Base-by-base conservation (phyloP, 257 asterid genomes). In the Rauvolfia tetraphylla region DNA sequence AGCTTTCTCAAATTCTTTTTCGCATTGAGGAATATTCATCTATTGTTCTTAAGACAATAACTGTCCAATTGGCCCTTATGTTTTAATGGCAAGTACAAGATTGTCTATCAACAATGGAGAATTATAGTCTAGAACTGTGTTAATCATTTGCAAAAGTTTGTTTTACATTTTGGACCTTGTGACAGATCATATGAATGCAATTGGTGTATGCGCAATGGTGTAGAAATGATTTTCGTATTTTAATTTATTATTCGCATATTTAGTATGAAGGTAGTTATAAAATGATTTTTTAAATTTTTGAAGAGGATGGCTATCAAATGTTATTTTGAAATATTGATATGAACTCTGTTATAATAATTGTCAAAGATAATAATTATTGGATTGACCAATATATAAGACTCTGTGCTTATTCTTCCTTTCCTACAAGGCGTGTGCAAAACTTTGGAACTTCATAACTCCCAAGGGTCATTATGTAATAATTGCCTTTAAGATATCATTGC, bases 401-500 rank as follows among this genome's bases (percentile, higher is more conserved):
- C 23, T 7, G 6, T 51, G 6, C 23, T 17, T 51, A 15, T 51
- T 2, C 6, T 51, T 15, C 57, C 57, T 51, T 23, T 18, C 23
- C 1, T 15, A 51, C 44, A 71, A 73, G 29, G 56, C 29, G 22
- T n/a, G 72, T 39, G 11, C 33, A 46, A 69, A 48, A 27, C 0
- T 53, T 48, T 82, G 80, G 73, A 75, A 78, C 73, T 78, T 78
- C 85, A 62, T 46, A 25, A 76, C 48, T 71, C 70, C 80, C 61
- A 79, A 79, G 78, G 77, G 83, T 58, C 75, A 62, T 68, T 79
- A 9, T 65, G 61, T 58, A 25, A n/a, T n/a, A n/a, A 34, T 14
- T 71, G 63, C 39, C 29, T 39, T 54, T 54, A 44, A 67, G 42
- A 44, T 58, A 61, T 31, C 13, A 33, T 46, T 71, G 20, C 51